Percentiles rank a stretch among this genome's conserved stretches.
These are phyloP conservation scores for Sicyos edulis DNA, from an alignment of 306 rosid species.

Conservation along the genomic window DNA sequence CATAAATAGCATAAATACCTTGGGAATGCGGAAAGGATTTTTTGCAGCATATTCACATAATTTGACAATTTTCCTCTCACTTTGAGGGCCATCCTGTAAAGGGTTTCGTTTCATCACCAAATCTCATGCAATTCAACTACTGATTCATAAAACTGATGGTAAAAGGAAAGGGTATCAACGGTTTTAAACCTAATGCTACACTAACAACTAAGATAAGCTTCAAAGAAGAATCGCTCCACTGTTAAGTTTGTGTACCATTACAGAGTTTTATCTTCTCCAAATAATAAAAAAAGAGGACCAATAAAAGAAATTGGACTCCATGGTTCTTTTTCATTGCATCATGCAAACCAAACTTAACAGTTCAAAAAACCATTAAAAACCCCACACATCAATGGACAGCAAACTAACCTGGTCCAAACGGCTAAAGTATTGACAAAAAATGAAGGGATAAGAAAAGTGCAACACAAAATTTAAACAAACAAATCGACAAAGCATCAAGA, in stretches of 20 bases:
- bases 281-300: background rate
- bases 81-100: constrained; percentile 70
- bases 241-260: background rate
- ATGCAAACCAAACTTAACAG: background rate
- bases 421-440: background rate
- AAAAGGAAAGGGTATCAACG: background rate
- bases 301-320: background rate
- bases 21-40: constrained; percentile 85
- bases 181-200: background rate
- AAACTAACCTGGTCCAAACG: background rate
- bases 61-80: constrained; percentile 78
- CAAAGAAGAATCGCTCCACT: background rate
- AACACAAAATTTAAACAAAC: background rate
- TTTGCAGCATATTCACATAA: constrained; percentile 90
- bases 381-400: background rate
- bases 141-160: background rate
- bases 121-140: constrained; percentile 11
- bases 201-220: background rate
- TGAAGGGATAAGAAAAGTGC: background rate
- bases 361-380: background rate
- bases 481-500: background rate
- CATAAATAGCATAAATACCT: constrained; percentile 37
- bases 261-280: background rate
- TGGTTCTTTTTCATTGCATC: constrained; percentile 1
- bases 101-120: constrained; percentile 11